phyloP scores from a whole-genome alignment of 23 red algal genomes.

The Gracilaria domingensis region DNA sequence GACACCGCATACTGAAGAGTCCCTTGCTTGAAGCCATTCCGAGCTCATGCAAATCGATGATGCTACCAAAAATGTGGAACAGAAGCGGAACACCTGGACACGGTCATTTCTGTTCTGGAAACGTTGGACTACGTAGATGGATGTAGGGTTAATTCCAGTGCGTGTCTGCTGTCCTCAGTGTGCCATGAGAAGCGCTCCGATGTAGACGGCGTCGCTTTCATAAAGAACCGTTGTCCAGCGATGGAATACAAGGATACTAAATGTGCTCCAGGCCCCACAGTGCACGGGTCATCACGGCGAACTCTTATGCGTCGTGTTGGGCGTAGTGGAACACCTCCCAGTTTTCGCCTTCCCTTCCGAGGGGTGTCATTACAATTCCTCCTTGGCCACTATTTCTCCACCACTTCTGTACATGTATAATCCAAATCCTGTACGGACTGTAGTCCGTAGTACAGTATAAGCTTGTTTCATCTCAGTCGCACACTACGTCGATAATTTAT shows the following conservation, averaged over 20 bases:
- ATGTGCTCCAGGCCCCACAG: neutral
- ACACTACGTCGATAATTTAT: neutral
- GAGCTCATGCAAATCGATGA: constrained; percentile 17
- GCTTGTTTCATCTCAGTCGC: neutral
- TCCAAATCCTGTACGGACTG: neutral
- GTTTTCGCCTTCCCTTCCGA: neutral
- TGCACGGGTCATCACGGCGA: neutral
- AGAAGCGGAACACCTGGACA: constrained; percentile 22
- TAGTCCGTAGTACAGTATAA: neutral
- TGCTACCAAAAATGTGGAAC: constrained; percentile 8
- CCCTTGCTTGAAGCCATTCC: constrained; percentile 1
- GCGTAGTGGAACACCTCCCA: neutral
- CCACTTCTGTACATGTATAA: neutral
- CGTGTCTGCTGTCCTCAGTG: neutral
- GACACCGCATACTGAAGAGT: constrained; percentile 30
- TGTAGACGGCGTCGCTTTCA: neutral
- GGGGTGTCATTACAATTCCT: neutral
- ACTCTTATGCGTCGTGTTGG: neutral
- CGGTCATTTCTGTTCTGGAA: constrained; percentile 42
- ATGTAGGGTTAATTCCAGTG: constrained; percentile 12
- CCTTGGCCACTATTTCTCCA: neutral
- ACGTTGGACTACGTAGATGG: constrained; percentile 8
- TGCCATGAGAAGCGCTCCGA: constrained; percentile 10
- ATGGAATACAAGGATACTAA: no score
- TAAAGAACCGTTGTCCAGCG: neutral